Percentiles rank a stretch among this genome's conserved stretches.
Conservation (phyloP, 2,329 filamentous ascomycete species). For the Aspergillus aculeatinus region DNA sequence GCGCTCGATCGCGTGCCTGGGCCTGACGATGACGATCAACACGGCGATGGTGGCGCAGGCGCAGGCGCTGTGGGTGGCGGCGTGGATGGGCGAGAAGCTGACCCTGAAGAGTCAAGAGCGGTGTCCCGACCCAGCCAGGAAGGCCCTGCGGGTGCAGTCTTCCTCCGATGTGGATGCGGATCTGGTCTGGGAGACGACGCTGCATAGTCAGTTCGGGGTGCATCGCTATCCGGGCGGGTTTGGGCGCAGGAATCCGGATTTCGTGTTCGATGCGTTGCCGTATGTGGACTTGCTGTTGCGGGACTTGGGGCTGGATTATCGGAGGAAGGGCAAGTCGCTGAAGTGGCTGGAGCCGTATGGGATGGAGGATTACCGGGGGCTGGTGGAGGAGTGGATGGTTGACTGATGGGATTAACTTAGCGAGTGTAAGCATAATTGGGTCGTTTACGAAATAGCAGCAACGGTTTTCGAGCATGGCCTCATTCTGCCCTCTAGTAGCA, state of each 20-base stretch:
- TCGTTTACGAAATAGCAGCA: too few species aligned
- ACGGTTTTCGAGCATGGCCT: too few species aligned
- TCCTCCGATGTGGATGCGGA: slow-evolving; percentile 20
- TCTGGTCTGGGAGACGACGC: slow-evolving; percentile 56
- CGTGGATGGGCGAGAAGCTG: slow-evolving; percentile 61
- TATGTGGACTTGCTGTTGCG: slow-evolving; percentile 68
- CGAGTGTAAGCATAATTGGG: too few species aligned
- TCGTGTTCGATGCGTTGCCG: slow-evolving; percentile 73
- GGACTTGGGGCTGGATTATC: slow-evolving; percentile 61
- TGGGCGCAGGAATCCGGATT: slow-evolving; percentile 57
- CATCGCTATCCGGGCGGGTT: slow-evolving; percentile 65
- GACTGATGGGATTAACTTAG: neutral
- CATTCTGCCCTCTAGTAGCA: too few species aligned
- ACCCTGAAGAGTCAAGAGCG: slow-evolving; percentile 28
- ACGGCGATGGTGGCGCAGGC: slow-evolving; percentile 48
- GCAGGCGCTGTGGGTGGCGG: slow-evolving; percentile 62
- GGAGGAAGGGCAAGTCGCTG: slow-evolving; percentile 35
- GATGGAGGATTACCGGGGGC: slow-evolving; percentile 40
- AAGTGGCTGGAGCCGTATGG: slow-evolving; percentile 41
- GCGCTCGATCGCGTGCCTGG: slow-evolving; percentile 51
- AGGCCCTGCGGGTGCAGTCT: neutral
- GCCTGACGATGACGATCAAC: slow-evolving; percentile 48
- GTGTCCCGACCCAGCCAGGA: slow-evolving; percentile 22
- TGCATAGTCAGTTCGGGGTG: slow-evolving; percentile 67
- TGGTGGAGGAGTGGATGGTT: slow-evolving; percentile 43